These are phyloP conservation scores for Saturnispora ahearnii DNA, from an alignment of 805 yeast species.

Conservation along the genomic window DNA sequence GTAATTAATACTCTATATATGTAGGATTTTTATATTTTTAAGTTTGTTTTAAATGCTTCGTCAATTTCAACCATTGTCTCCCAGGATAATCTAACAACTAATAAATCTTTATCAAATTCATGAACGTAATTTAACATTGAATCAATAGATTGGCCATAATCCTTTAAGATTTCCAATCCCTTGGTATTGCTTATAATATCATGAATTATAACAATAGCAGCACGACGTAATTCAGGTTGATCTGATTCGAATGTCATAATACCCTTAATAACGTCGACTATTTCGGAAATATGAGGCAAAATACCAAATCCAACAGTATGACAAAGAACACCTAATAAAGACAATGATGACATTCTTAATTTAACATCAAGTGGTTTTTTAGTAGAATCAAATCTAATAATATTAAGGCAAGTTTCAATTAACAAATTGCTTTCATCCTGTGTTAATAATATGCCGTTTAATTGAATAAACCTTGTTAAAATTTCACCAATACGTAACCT, in stretches of 20 bases:
- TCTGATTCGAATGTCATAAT: slow-evolving; percentile 50
- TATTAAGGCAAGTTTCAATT: slow-evolving; percentile 19
- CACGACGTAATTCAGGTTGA: slow-evolving; percentile 46
- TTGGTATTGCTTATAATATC: slow-evolving; percentile 43
- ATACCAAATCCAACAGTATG: slow-evolving; percentile 40
- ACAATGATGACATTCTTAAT: slow-evolving; percentile 78
- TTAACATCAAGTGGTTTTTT: slow-evolving; percentile 37
- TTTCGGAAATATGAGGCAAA: slow-evolving; percentile 37
- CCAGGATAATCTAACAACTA: slow-evolving; percentile 52
- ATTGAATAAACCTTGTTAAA: slow-evolving; percentile 47
- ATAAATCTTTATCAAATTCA: slow-evolving; percentile 44
- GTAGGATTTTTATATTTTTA: slow-evolving; percentile 1
- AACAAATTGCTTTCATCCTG: slow-evolving; percentile 34
- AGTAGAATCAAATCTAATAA: not conserved
- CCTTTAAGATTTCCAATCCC: slow-evolving; percentile 40
- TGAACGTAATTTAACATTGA: slow-evolving; percentile 35
- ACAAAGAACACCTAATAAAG: slow-evolving; percentile 68
- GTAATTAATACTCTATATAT: not conserved
- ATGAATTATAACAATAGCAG: slow-evolving; percentile 61
- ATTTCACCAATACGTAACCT: slow-evolving; percentile 81
- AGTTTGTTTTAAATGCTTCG: slow-evolving; percentile 16
- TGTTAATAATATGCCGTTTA: slow-evolving; percentile 38
- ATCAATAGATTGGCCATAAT: slow-evolving; percentile 36
- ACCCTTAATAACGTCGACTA: slow-evolving; percentile 72
- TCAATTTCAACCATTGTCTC: slow-evolving; percentile 27